phyloP scores from a whole-genome alignment of 2,329 filamentous ascomycete species.

The Microdochium trichocladiopsis region DNA sequence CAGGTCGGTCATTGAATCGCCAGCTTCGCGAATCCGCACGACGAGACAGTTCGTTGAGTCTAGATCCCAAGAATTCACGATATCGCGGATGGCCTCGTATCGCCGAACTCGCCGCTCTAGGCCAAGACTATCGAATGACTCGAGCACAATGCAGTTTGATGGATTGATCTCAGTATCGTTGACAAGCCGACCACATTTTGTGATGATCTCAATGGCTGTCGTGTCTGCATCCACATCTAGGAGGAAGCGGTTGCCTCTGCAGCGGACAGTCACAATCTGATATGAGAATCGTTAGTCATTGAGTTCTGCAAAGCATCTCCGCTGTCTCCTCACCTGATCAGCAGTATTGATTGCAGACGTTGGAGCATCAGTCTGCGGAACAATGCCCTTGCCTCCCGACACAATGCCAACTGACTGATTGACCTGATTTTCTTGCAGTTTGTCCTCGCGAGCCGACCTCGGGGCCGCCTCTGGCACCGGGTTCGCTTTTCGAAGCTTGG shows the following conservation, averaged over 20 bases:
- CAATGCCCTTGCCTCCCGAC: slow-evolving; percentile 36
- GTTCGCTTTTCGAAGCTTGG: slow-evolving; percentile 28
- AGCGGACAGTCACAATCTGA: slow-evolving; percentile 66
- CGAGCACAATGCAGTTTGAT: slow-evolving; percentile 63
- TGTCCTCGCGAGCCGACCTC: slow-evolving; percentile 9
- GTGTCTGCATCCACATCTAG: slow-evolving; percentile 72
- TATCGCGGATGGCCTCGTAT: slow-evolving; percentile 80
- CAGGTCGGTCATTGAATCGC: slow-evolving; percentile 52
- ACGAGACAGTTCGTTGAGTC: slow-evolving; percentile 71
- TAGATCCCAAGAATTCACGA: slow-evolving; percentile 88
- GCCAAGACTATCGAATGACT: slow-evolving; percentile 68
- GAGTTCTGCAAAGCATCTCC: too few relatives aligned
- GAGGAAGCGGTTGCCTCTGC: slow-evolving; percentile 58
- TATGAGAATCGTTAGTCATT: slow-evolving; percentile 1
- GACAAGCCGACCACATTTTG: slow-evolving; percentile 53
- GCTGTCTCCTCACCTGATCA: slow-evolving; percentile 55
- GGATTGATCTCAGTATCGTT: slow-evolving; percentile 52
- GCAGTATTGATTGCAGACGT: slow-evolving; percentile 74
- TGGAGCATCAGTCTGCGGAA: slow-evolving; percentile 62
- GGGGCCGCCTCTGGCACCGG: slow-evolving; percentile 24
- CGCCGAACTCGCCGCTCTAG: slow-evolving; percentile 76
- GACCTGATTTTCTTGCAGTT: slow-evolving; percentile 20
- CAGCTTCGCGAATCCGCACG: slow-evolving; percentile 52
- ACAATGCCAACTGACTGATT: slow-evolving; percentile 27
- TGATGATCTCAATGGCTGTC: slow-evolving; percentile 65